Percentiles rank a stretch among this genome's conserved stretches.
Conservation (phyloP, 768 basidiomycete species). For the Cantharellus cinnabarinus region DNA sequence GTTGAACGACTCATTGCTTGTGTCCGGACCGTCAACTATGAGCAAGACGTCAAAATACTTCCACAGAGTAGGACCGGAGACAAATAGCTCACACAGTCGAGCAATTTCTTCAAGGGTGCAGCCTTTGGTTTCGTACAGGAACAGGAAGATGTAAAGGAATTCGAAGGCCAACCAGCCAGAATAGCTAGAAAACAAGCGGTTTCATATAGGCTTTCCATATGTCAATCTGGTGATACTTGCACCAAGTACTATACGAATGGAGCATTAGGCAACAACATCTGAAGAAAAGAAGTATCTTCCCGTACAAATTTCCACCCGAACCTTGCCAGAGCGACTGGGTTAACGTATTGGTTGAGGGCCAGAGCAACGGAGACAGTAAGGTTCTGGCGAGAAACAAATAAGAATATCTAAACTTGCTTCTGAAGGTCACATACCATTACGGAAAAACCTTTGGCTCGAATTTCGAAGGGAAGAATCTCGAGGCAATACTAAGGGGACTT, state of each 20-base stretch:
- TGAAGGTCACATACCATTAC: slow-evolving; percentile 31
- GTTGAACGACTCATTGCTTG: too few species aligned
- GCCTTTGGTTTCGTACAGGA: slow-evolving; percentile 3
- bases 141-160: slow-evolving; percentile 4
- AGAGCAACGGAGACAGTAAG: slow-evolving; percentile 40
- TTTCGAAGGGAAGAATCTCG: slow-evolving; percentile 62
- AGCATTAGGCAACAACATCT: background rate
- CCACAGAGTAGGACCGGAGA: too few species aligned
- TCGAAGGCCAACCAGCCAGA: slow-evolving; percentile 5
- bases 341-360: slow-evolving; percentile 64
- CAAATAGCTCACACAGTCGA: background rate
- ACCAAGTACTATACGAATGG: slow-evolving; percentile 26
- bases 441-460: slow-evolving; percentile 65
- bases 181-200: background rate
- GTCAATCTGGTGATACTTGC: background rate
- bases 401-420: background rate
- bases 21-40: too few species aligned
- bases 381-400: slow-evolving; percentile 11
- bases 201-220: background rate
- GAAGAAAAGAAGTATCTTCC: slow-evolving; percentile 2
- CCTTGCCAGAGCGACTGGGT: slow-evolving; percentile 44
- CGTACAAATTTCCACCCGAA: slow-evolving; percentile 26
- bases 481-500: slow-evolving; percentile 13
- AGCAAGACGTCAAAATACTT: too few species aligned
- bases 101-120: slow-evolving; percentile 5